Percentiles rank a stretch among this genome's conserved stretches.
Conservation (phyloP, 176 grass and related monocot species). For the Lolium perenne region DNA sequence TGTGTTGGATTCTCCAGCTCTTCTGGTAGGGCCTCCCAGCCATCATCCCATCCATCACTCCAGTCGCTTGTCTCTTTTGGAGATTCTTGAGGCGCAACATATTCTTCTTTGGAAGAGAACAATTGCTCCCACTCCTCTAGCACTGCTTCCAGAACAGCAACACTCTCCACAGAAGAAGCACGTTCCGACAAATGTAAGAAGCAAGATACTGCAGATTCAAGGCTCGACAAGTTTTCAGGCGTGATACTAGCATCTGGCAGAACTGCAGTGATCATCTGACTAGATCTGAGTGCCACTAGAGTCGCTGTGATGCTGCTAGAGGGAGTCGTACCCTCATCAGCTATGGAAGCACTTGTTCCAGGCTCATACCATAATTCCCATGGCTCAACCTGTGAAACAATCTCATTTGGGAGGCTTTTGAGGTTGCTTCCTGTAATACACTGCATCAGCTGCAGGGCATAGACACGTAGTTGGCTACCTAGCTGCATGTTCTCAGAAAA, state of each 20-base stretch:
- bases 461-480: conserved; percentile 67
- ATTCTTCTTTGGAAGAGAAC: conserved; percentile 62
- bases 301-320: conserved; percentile 73
- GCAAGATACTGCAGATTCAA: conserved; percentile 84
- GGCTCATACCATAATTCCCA: conserved; percentile 94
- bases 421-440: conserved; percentile 81
- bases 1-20: conserved; percentile 58
- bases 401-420: conserved; percentile 73
- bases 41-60: conserved; percentile 89
- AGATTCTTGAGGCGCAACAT: conserved; percentile 55
- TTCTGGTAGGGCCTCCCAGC: conserved; percentile 88
- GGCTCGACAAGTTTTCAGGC: conserved; percentile 63
- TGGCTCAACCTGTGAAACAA: conserved; percentile 79
- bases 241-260: conserved; percentile 67
- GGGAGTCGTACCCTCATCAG: conserved; percentile 51
- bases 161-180: conserved; percentile 57
- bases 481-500: conserved; percentile 87
- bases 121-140: conserved; percentile 97
- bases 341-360: conserved; percentile 41
- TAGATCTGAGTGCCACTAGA: conserved; percentile 85
- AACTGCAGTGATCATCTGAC: conserved; percentile 65
- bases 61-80: conserved; percentile 84
- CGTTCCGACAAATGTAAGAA: conserved; percentile 79
- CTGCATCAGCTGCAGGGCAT: conserved; percentile 90
- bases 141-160: conserved; percentile 73